phyloP scores from a whole-genome alignment of 208 protist genomes.

The Crithidia brevicula region DNA sequence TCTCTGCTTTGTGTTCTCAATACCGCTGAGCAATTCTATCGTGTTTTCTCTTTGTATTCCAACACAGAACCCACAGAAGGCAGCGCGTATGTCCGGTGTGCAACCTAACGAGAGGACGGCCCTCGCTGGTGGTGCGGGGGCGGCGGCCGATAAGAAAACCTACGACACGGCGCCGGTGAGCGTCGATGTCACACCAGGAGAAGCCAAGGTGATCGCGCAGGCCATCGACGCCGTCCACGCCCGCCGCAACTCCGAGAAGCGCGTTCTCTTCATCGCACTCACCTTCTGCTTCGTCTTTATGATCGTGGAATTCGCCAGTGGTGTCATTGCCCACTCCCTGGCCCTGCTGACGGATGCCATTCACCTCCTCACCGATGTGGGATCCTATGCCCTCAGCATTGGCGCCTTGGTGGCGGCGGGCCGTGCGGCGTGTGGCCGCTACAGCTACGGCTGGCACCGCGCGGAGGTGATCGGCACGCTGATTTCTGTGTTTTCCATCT shows the following conservation, averaged over 20 bases:
- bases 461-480: conserved; percentile 93
- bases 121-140: neutral
- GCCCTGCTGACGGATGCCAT: conserved; percentile 92
- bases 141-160: neutral
- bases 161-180: conserved; percentile 25
- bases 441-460: conserved; percentile 91
- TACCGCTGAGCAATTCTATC: too few species aligned
- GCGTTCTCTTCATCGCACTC: conserved; percentile 60
- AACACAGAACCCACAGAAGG: too few species aligned
- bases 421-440: conserved; percentile 61
- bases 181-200: conserved; percentile 10
- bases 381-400: conserved; percentile 83
- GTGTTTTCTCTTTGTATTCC: too few species aligned
- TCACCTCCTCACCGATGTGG: conserved; percentile 91
- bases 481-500: conserved; percentile 90
- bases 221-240: conserved; percentile 39
- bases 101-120: conserved; percentile 9
- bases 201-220: conserved; percentile 26
- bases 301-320: conserved; percentile 80
- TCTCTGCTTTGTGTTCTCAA: too few species aligned
- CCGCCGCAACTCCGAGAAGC: conserved; percentile 68
- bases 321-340: conserved; percentile 84
- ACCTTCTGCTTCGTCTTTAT: conserved; percentile 88
- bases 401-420: conserved; percentile 77
- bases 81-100: conserved; percentile 9